Evolutionary conservation across 495 filamentous ascomycete species (phyloP), one percentile per base, ranked within the genome.

Genomic region (Podospora appendiculata): DNA sequence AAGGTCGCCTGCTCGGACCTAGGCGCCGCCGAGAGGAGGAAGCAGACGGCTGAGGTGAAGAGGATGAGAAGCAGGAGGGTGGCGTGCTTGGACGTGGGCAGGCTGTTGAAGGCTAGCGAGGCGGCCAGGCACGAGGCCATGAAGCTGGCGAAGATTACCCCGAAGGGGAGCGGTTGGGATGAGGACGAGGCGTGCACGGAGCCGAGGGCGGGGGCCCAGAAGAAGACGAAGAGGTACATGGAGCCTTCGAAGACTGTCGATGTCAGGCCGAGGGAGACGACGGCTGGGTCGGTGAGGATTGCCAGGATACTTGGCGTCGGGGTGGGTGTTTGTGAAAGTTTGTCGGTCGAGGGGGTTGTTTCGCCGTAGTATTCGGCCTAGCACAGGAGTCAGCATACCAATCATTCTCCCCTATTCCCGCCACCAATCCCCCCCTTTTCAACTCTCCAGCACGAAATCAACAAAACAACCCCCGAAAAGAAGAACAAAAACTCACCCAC

Each of bases 181-280:
- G 11, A 10, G 13, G 61, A 16, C 8, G 66, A 53, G 12, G 59
- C 47, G 46, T 67, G 64, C 19, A 69, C 66, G 1, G 72, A 64
- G 33, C 70, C 68, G 7, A 82, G 66, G 11, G 71, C 68, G 4
- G 79, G 76, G 9, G 74, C 65, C 74, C 76, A 79, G 60, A 80
- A 77, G 66, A 81, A 80, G 35, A 81, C 74, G 50, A 78, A 82
- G 13, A 81, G 70, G 58, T 80, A 81, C 75, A 81, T 80, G 4
- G 77, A 78, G 8, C 77, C 76, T 53, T 83, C 77, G 57, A 80
- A 80, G 57, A 75, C 67, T 42, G 73, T 76, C 3, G 76, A 76
- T 10, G 72, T 69, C 19, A 79, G 57, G 6, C 64, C 69, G 13
- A 82, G 68, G 3, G 71, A 62, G 18, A 75, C 52, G 8, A 79